A percentile compares a stretch with the other conserved stretches of the same genome.
phyloP scores from a whole-genome alignment of 805 yeast species.

The Wickerhamiella sergipiensis region DNA sequence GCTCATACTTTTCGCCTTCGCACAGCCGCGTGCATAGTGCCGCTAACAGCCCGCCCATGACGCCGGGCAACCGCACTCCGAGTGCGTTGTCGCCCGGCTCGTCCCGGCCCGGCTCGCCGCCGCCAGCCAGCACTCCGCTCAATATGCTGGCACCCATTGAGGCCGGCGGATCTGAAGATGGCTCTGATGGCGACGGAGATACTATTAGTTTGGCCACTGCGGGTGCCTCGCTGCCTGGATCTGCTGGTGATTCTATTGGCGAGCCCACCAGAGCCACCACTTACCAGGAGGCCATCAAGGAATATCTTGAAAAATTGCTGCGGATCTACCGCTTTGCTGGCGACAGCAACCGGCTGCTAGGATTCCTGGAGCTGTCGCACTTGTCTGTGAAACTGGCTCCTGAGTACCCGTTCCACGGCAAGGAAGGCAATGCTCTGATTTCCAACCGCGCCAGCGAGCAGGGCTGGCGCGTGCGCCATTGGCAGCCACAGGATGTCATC shows the following conservation, averaged over 20 bases:
- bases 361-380: conserved; percentile 82
- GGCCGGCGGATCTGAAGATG: background rate
- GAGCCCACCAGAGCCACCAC: background rate
- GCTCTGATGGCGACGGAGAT: too few species aligned
- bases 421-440: conserved; percentile 74
- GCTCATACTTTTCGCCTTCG: background rate
- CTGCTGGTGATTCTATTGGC: background rate
- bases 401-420: conserved; percentile 72
- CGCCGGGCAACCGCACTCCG: background rate
- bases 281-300: conserved; percentile 33
- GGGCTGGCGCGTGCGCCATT: conserved; percentile 94
- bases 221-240: background rate
- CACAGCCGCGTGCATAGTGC: background rate
- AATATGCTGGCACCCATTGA: background rate
- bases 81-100: background rate
- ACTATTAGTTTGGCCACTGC: background rate
- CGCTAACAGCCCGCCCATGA: background rate
- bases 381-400: conserved; percentile 70
- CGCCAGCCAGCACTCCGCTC: background rate
- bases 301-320: conserved; percentile 52
- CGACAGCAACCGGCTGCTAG: conserved; percentile 70
- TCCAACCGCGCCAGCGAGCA: conserved; percentile 75
- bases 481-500: conserved; percentile 59
- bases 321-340: conserved; percentile 52
- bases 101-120: background rate